These are phyloP conservation scores for Ceratocystis ficicola DNA, from an alignment of 2,329 filamentous ascomycete species.

Conservation along the genomic window DNA sequence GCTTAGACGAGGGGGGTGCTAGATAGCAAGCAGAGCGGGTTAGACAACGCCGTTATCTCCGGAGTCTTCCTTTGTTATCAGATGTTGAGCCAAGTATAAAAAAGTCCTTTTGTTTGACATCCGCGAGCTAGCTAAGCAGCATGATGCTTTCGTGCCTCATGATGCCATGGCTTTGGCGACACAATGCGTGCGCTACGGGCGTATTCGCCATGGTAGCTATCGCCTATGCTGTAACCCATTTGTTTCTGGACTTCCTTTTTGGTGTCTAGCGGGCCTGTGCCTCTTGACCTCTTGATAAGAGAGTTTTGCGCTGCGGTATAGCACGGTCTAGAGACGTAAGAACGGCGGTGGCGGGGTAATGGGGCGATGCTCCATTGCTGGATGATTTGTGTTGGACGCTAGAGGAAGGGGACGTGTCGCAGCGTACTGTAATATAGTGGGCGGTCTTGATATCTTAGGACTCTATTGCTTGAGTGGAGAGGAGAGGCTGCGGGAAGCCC, in stretches of 20 bases:
- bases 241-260: neutral
- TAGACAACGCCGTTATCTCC: neutral
- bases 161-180: neutral
- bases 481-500: neutral
- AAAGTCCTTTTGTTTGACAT: slow-evolving; percentile 2
- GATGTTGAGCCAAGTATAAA: neutral
- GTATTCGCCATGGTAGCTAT: neutral
- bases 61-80: neutral
- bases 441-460: neutral
- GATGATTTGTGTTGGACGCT: neutral
- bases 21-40: neutral
- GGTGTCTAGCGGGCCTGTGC: neutral
- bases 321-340: neutral
- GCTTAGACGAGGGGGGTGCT: too few species aligned
- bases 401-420: neutral
- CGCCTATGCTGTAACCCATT: neutral
- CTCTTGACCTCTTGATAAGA: neutral
- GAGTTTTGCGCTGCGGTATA: neutral
- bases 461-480: neutral
- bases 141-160: neutral
- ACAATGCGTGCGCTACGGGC: neutral
- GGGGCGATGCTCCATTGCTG: neutral
- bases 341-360: neutral
- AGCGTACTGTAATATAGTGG: neutral
- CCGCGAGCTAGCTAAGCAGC: neutral